Base-by-base conservation (phyloP, 352 stramenopile species). In the Globisporangium paroecandrum region DNA sequence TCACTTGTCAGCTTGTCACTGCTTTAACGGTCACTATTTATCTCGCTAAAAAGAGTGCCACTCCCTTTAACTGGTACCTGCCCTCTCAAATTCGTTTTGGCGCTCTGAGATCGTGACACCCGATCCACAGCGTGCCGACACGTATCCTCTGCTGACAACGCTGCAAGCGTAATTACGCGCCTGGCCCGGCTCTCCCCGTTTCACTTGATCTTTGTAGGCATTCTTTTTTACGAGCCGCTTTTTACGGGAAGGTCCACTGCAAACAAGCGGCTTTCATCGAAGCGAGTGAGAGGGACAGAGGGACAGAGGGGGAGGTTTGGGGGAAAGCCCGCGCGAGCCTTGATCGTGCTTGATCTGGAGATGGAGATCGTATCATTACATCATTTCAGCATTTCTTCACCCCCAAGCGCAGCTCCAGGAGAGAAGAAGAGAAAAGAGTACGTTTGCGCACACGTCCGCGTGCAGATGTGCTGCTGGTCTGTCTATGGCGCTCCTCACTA, bases 361-460 rank as follows among this genome's bases (percentile, higher is more conserved):
- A 51, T 51, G 5, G 43, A 12, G 47, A 66, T 59, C 46, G 27
- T n/a, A 69, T 69, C 64, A 69, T 69, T 69, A 57, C 64, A 58
- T 43, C 64, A 69, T 69, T 69, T 69, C 64, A 32, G 27, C 27
- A 32, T 32, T 32, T 32, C 27, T 58, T 49, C 38, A 58, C n/a
- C 18, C 38, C 27, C 41, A 38, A n/a, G 25, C 55, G 41, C n/a
- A 58, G 64, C 43, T 46, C 25, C n/a, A 51, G 15, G 7, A n/a
- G 46, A 49, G 36, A 49, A 47, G 46, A 25, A 70, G 65, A 72
- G 63, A 60, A 66, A 78, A 62, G 51, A 73, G 69, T 74, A 69
- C 65, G 69, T 55, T 20, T 56, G 20, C 49, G 36, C 36, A 41
- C 34, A 13, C 34, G 9, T 41, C 34, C 34, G 13, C 22, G 3